These are phyloP conservation scores for Sambucus nigra DNA, from an alignment of 129 eudicot genomes.

Conservation along the genomic window DNA sequence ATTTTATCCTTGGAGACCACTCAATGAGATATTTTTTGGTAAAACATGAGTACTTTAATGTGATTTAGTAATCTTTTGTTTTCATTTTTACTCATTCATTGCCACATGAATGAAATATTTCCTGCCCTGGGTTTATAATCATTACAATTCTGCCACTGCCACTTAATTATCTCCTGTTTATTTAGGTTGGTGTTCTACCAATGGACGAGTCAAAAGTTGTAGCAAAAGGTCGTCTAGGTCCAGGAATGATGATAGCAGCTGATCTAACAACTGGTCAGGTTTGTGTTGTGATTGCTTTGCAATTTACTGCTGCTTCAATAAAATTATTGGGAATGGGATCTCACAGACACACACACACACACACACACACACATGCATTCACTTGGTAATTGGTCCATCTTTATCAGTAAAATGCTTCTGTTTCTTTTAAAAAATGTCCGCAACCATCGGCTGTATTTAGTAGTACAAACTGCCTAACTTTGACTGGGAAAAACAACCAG, in stretches of 20 bases:
- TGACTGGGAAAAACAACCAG: not conserved
- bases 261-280: conserved; percentile 90
- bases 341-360: too few relatives aligned
- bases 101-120: not conserved
- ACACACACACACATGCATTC: too few relatives aligned
- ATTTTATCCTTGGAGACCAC: not conserved
- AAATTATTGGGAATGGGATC: not conserved
- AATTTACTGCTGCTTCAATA: not conserved
- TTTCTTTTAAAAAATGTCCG: too few relatives aligned
- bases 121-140: not conserved
- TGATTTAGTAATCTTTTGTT: not conserved
- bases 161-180: conserved; percentile 12
- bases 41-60: not conserved
- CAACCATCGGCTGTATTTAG: not conserved
- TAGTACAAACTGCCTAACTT: not conserved
- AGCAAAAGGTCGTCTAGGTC: conserved; percentile 99
- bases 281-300: conserved; percentile 16
- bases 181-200: conserved; percentile 93
- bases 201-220: conserved; percentile 87
- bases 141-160: conserved; percentile 12
- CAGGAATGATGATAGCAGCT: conserved; percentile 98
- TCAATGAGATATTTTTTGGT: not conserved
- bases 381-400: too few relatives aligned
- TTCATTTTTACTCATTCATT: conserved; percentile 3
- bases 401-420: too few relatives aligned